These are phyloP conservation scores for Discostella pseudostelligera DNA, from an alignment of 108 stramenopile species.

Conservation along the genomic window DNA sequence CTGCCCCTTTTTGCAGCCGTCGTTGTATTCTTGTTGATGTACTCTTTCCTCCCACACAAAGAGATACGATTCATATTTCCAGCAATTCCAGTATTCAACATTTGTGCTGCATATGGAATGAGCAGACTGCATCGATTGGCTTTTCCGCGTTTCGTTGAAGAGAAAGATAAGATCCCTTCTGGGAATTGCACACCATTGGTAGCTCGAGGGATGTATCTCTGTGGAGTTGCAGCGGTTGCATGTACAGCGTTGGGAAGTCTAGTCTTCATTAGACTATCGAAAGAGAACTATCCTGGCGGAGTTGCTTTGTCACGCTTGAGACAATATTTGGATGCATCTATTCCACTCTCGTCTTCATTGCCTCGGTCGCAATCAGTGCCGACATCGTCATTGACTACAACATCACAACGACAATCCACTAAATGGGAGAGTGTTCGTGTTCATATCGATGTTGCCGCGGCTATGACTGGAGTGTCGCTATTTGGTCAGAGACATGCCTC, in stretches of 20 bases:
- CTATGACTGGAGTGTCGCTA: conserved; percentile 89
- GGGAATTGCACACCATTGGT: conserved; percentile 9
- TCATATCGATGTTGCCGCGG: conserved; percentile 79
- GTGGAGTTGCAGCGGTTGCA: conserved; percentile 39
- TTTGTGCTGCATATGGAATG: conserved; percentile 78
- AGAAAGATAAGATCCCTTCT: conserved; percentile 12
- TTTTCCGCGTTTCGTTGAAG: conserved; percentile 38
- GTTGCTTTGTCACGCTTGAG: conserved; percentile 53
- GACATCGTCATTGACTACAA: not conserved
- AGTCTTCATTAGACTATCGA: conserved; percentile 64
- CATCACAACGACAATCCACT: no score
- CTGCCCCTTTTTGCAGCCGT: conserved; percentile 60
- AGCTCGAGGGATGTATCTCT: conserved; percentile 42
- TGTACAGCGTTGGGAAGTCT: conserved; percentile 60
- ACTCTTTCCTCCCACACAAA: conserved; percentile 93
- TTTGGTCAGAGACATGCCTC: conserved; percentile 75
- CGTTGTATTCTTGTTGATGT: conserved; percentile 73
- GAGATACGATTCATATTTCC: conserved; percentile 95
- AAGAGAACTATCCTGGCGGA: conserved; percentile 87
- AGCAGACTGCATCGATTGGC: conserved; percentile 51
- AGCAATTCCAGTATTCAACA: conserved; percentile 82
- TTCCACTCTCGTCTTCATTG: no score
- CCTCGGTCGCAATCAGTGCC: no score
- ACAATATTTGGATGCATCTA: conserved; percentile 36
- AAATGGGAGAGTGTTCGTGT: conserved; percentile 48